These are phyloP conservation scores for Calonectria fujianensis DNA, from an alignment of 2,329 filamentous ascomycete species.

Conservation along the genomic window DNA sequence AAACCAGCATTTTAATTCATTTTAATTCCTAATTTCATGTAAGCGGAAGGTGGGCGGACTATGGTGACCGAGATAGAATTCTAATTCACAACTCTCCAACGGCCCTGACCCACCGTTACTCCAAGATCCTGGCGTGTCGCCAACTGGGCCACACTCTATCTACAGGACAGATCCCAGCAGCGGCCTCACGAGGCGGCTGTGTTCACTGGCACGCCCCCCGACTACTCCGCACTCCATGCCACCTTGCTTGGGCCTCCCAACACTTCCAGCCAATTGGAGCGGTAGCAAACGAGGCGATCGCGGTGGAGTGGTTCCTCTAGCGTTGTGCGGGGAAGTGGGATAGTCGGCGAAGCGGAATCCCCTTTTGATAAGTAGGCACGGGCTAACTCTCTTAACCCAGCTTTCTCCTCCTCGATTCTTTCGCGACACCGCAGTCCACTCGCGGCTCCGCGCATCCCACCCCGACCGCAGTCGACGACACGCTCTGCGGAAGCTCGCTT, in stretches of 20 bases:
- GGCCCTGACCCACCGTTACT: neutral
- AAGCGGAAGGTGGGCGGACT: neutral
- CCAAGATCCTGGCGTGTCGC: constrained; percentile 14
- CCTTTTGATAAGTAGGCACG: constrained; percentile 35
- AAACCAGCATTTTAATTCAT: neutral
- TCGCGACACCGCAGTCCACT: constrained; percentile 18
- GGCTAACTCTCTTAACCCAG: constrained; percentile 30
- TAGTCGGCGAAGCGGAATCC: constrained; percentile 39
- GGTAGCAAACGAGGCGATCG: constrained; percentile 26
- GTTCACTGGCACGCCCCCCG: neutral
- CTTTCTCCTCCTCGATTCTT: constrained; percentile 21
- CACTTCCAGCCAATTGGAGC: constrained; percentile 34
- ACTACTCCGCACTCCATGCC: constrained; percentile 32
- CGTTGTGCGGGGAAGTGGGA: constrained; percentile 39
- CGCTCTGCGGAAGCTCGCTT: constrained; percentile 15
- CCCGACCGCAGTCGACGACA: constrained; percentile 17
- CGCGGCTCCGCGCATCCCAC: constrained; percentile 36
- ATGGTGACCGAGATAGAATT: neutral
- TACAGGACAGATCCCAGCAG: constrained; percentile 7
- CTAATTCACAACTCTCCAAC: constrained; percentile 5
- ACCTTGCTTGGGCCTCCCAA: constrained; percentile 20
- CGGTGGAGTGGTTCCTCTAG: constrained; percentile 41
- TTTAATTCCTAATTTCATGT: neutral
- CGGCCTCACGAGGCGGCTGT: neutral
- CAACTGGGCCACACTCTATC: neutral